Conservation (phyloP, 306 rosid genomes). For the Malus sieversii region DNA sequence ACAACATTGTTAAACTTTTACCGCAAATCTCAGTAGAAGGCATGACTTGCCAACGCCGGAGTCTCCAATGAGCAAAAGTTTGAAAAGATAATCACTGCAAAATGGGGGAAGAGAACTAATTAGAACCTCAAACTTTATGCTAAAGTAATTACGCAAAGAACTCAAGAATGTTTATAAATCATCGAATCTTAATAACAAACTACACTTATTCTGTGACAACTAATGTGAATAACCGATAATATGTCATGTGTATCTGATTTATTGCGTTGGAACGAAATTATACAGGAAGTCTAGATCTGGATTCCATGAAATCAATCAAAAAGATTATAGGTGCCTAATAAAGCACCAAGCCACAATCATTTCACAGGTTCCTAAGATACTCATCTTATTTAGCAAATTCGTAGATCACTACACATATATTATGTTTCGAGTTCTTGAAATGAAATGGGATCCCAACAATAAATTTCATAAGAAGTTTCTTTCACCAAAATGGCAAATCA, state of each 20-base stretch:
- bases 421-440: not conserved
- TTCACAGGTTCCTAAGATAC: not conserved
- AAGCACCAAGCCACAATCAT: not conserved
- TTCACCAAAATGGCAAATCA: not conserved
- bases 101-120: not conserved
- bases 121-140: not conserved
- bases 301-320: not conserved
- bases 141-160: not conserved
- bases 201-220: not conserved
- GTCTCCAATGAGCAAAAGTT: constrained; percentile 76
- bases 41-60: constrained; percentile 83
- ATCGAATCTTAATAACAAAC: not conserved
- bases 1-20: constrained; percentile 14
- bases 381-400: not conserved
- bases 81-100: constrained; percentile 68
- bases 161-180: not conserved
- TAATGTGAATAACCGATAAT: not conserved
- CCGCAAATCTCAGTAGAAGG: constrained; percentile 80
- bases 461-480: not conserved
- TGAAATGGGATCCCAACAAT: not conserved
- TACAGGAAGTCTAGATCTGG: not conserved
- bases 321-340: not conserved
- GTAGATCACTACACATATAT: not conserved
- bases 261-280: not conserved
- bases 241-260: not conserved